Base-by-base conservation (phyloP, 768 basidiomycete genomes). In the Suillus brevipes region DNA sequence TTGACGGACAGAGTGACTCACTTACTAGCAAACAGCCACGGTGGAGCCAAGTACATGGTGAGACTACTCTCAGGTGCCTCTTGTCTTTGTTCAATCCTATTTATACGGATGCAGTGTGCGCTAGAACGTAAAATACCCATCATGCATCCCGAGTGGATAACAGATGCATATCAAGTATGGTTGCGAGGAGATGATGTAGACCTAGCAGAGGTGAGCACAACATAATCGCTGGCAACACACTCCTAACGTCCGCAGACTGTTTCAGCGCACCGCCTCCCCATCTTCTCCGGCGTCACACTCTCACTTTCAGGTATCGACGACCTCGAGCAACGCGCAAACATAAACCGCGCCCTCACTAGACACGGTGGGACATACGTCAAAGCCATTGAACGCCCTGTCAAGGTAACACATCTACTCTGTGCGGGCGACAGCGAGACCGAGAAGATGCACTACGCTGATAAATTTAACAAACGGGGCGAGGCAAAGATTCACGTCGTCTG, bases 1-100 rank as follows among this genome's bases (percentile, higher is more conserved):
- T 88, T 97, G 67, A 98, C 94, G 0, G 90, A 94, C 72, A 81
- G 82, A 55, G 90, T 92, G n/a, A 96, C 94, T 0, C 95, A 97
- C 79, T 83, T 98, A 25, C 82, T 98, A 49, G 93, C 95, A 0
- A 78, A 77, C n/a, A 82, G 81, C n/a, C 89, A 92, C 70, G 92
- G 91, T 4, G 88, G 94, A 25, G 85, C 89, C 14, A 98, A 98
- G 72, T 97, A 97, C 74, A 80, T 74, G 76, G 95, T 92, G 63
- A 65, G 84, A 74, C 25, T 53, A 6, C 34, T 61, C 13, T 36
- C n/a, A 56, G 38, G 16, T 23, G 25, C 47, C 63, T 59, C 60
- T n/a, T 12, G 20, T 56, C 52, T 43, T 25, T 60, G 38, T 59
- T 42, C 7, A 65, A 43, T 70, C 57, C 64, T 18, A 38, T 59